Percentiles rank a stretch among this genome's conserved stretches.
Conservation (phyloP, 2,329 filamentous ascomycete species). For the Endothia cerciana region DNA sequence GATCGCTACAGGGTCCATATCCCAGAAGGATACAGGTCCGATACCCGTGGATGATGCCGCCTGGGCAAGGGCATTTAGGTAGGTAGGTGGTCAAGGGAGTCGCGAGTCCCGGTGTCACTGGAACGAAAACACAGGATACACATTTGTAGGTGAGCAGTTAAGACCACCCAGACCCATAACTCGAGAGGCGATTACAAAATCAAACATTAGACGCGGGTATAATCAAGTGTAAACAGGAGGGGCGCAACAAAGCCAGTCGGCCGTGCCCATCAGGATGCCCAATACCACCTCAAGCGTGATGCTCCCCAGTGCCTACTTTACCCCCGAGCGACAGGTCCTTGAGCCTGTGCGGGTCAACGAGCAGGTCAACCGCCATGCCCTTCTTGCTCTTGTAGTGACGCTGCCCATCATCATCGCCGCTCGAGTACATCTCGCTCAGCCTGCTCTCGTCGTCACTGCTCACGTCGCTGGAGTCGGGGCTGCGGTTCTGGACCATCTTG, state of each 20-base stretch:
- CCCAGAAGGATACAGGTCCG: too few relatives aligned
- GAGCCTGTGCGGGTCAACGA: slow-evolving; percentile 54
- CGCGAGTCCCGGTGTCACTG: too few relatives aligned
- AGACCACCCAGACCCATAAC: background rate
- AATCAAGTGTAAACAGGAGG: slow-evolving; percentile 3
- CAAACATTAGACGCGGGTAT: slow-evolving; percentile 22
- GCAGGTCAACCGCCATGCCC: slow-evolving; percentile 54
- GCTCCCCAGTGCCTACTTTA: background rate
- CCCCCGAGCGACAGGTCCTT: slow-evolving; percentile 38
- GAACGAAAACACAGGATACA: background rate
- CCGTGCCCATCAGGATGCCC: background rate
- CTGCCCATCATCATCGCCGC: slow-evolving; percentile 41
- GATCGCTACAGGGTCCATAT: too few relatives aligned
- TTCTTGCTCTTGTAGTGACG: slow-evolving; percentile 50
- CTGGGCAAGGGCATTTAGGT: too few relatives aligned
- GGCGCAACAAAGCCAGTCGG: background rate
- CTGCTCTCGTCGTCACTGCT: slow-evolving; percentile 58
- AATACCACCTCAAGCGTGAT: background rate
- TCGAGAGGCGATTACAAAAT: background rate
- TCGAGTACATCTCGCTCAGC: slow-evolving; percentile 49
- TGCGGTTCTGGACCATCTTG: slow-evolving; percentile 61
- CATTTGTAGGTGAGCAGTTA: background rate
- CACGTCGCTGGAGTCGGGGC: slow-evolving; percentile 51
- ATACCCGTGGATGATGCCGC: too few relatives aligned
- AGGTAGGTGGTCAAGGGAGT: too few relatives aligned